A percentile compares a stretch with the other conserved stretches of the same genome.
These are phyloP conservation scores for Cryptococcus sp. DNA, from an alignment of 1,284 basidiomycete genomes.

Conservation along the genomic window DNA sequence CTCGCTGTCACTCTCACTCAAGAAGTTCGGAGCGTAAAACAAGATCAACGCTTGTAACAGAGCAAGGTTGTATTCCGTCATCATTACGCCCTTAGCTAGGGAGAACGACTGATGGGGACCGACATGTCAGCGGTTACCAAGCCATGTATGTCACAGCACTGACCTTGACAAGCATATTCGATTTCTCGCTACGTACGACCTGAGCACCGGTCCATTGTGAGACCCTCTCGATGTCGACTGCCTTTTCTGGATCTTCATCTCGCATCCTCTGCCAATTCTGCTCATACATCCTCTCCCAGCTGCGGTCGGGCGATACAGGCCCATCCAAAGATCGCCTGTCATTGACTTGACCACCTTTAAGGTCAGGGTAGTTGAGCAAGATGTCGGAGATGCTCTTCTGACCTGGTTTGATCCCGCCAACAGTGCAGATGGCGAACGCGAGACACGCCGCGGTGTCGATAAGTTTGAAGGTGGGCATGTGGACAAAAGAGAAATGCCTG, in stretches of 20 bases:
- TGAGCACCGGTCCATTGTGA: conserved; percentile 41
- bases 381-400: conserved; percentile 9
- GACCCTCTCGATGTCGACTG: conserved; percentile 21
- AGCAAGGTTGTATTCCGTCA: conserved; percentile 54
- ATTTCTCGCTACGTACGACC: conserved; percentile 53
- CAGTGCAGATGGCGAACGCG: conserved; percentile 55
- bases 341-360: background rate
- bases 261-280: conserved; percentile 15
- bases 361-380: conserved; percentile 2
- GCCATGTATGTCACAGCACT: conserved; percentile 1
- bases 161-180: conserved; percentile 54
- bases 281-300: conserved; percentile 36
- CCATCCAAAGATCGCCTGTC: conserved; percentile 24
- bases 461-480: conserved; percentile 54
- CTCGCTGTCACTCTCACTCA: conserved; percentile 50
- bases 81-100: conserved; percentile 47
- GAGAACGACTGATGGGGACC: conserved; percentile 43
- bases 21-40: conserved; percentile 53
- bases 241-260: conserved; percentile 1
- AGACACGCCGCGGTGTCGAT: conserved; percentile 52
- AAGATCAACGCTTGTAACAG: conserved; percentile 53
- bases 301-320: conserved; percentile 30
- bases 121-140: too few relatives aligned
- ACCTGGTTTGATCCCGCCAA: conserved; percentile 46
- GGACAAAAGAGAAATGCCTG: conserved; percentile 54